Conservation (phyloP, 2,329 filamentous ascomycete species). For the Aspergillus spinulosporus region DNA sequence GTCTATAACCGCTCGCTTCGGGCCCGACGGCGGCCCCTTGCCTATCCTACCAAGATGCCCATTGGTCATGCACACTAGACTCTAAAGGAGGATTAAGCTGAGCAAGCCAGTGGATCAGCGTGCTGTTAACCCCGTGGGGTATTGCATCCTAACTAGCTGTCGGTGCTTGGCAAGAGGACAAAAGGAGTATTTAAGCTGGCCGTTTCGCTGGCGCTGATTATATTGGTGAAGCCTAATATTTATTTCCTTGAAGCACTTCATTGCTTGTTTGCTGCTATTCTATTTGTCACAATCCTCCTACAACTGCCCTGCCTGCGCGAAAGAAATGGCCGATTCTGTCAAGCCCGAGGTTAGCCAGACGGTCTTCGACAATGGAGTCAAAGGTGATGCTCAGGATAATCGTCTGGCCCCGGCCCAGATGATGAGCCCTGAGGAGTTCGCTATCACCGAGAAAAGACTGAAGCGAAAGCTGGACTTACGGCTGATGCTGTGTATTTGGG, state of each 20-base stretch:
- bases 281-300: neutral
- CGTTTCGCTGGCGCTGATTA: neutral
- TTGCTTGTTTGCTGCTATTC: neutral
- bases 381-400: neutral
- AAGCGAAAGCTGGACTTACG: conserved; percentile 1
- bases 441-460: neutral
- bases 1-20: neutral
- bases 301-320: neutral
- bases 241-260: no score
- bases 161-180: neutral
- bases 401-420: neutral
- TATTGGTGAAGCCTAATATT: neutral
- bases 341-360: neutral
- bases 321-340: neutral
- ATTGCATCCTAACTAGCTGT: neutral
- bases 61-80: no score
- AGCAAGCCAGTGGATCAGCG: no score
- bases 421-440: conserved; percentile 2
- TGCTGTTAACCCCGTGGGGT: neutral
- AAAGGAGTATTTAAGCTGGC: neutral
- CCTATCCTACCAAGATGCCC: no score
- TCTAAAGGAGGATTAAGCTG: no score
- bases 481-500: neutral
- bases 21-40: neutral
- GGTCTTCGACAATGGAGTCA: neutral